Base-by-base conservation (phyloP, 2,329 filamentous ascomycete genomes). In the Paraphaeosphaeria minitans region DNA sequence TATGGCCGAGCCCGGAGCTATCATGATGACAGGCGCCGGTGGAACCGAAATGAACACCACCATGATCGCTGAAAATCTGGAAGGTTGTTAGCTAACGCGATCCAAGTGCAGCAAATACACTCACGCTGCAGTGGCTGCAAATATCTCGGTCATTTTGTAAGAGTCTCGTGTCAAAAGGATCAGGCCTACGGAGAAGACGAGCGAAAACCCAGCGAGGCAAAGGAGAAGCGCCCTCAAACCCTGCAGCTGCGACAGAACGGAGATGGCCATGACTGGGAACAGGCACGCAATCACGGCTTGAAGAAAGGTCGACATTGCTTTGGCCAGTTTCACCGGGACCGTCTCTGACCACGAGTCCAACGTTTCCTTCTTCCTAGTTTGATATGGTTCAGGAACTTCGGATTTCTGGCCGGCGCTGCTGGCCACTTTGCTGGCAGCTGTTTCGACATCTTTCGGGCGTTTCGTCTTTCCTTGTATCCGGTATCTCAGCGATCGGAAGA, bases 41-140 rank as follows among this genome's bases (percentile, higher is more conserved):
- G 51, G 56, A n/a, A 37, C 24, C n/a, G 56, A 59, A 19, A 62
- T 62, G 54, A 62, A 62, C 4, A 62, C 59, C 14, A 62, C 56
- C 56, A 62, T 56, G 1, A 62, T 56, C 1, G 59, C 59, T 22
- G 53, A 59, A 46, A 62, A 62, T n/a, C 59, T 62, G 27, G 4
- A 19, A 10, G 39, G 13, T 2, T 9, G 42, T 59, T 39, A 59
- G 57, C 42, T 42, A 5, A 19, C 16, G 13, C 27, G 37, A 9
- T 31, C 16, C 6, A 33, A 4, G 14, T 21, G 16, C 5, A 19
- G 37, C 2, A 29, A 35, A n/a, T 39, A 14, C 24, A 57, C 59
- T 46, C 57, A 62, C 53, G 59, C 59, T 22, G 59, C 59, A 50
- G 59, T 62, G 3, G 59, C 56, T n/a, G 37, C 45, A 22, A 62